Evolutionary conservation across 2,329 filamentous ascomycete genomes (phyloP), one percentile per base, ranked within the genome.

Genomic region (Trichoderma breve): DNA sequence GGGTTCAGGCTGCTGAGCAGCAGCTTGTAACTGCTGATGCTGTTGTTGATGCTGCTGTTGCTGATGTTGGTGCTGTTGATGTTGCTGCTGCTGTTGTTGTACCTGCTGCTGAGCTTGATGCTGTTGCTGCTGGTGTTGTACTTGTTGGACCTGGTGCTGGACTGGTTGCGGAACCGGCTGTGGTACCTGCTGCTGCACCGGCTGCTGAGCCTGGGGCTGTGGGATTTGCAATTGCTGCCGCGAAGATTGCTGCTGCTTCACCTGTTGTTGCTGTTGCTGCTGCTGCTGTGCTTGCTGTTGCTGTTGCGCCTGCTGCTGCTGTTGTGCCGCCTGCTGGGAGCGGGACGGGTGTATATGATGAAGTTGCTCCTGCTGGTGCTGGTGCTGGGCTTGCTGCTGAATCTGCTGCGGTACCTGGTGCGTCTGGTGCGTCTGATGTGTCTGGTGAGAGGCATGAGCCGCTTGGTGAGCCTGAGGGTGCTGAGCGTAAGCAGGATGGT

Each of bases 1-100:
- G 39, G 82, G 81, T 58, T 82, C 80, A 6, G 78, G 74, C 70
- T 80, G 79, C 63, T 79, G 80, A 4, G 77, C 75, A 78, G 80
- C 65, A 21, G 65, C 76, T 26, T 76, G 76, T 18, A 75, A 74
- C 5, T 75, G 76, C 24, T 76, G 76, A 43, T 77, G 76, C 24
- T 76, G 75, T 8, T 75, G 74, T 34, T 73, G 72, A 61, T 77
- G 73, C 32, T 77, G 74, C 15, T 78, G 76, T 32, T 76, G 78
- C 12, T 75, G 75, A 34, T 76, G 71, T 6, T 69, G 73, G 24
- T 77, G 77, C 57, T 78, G 76, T 21, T 77, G 77, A 39, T 76
- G 74, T 63, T 77, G 76, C 5, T 74, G 72, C 32, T 76, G 77
- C 26, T 76, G 75, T 21, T 74, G 74, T 26, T 72, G 77, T 18